Evolutionary conservation across 2,329 filamentous ascomycete genomes (phyloP).

Genomic region (Macrophomina phaseolina): DNA sequence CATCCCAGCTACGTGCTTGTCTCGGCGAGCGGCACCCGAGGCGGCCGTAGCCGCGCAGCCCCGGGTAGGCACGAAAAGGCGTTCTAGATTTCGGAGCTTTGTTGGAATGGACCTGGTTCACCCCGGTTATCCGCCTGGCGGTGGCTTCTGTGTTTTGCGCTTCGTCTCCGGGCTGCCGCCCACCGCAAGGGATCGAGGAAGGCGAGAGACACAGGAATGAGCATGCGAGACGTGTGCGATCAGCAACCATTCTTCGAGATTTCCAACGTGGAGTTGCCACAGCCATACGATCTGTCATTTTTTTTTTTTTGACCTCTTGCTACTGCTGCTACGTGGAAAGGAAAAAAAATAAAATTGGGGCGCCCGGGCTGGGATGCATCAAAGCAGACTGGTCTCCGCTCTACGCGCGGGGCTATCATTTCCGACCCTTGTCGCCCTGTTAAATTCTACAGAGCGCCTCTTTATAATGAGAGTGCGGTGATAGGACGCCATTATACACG

Average conservation of each 20-base stretch:
- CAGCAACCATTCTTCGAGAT: background rate
- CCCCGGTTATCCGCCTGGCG: background rate
- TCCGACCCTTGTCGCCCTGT: conserved; percentile 21
- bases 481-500: conserved; percentile 24
- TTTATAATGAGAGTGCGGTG: background rate
- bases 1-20: background rate
- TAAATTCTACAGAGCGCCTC: conserved; percentile 14
- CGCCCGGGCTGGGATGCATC: conserved; percentile 10
- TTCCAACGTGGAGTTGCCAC: conserved; percentile 4
- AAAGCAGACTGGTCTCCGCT: conserved; percentile 25
- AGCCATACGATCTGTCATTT: conserved; percentile 19
- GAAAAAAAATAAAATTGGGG: conserved; percentile 21
- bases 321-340: no score
- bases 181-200: background rate
- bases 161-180: background rate
- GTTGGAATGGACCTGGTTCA: background rate
- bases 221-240: background rate
- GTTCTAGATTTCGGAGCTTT: conserved; percentile 13
- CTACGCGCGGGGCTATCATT: conserved; percentile 24
- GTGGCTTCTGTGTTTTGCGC: background rate
- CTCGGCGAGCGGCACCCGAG: conserved; percentile 15
- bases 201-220: background rate
- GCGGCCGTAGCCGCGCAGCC: conserved; percentile 15
- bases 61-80: background rate
- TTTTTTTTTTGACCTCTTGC: background rate